phyloP scores from a whole-genome alignment of 768 basidiomycete species.

The Panus rudis region DNA sequence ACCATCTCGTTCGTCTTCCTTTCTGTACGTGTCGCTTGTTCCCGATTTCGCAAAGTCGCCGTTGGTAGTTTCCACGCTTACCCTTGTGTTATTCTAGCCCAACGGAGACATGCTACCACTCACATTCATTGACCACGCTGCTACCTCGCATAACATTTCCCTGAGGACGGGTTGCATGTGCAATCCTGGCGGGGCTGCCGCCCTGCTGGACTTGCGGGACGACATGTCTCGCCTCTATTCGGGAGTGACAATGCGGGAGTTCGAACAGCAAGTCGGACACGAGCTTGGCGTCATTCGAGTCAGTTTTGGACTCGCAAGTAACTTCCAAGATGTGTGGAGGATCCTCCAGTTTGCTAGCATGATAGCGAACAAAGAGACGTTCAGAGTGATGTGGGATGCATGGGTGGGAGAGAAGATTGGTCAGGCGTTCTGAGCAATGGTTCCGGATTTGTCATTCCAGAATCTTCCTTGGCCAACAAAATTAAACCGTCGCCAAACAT shows the following conservation, averaged over 20 bases:
- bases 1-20: slow-evolving; percentile 57
- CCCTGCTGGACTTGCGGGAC: slow-evolving; percentile 57
- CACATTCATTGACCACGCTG: slow-evolving; percentile 67
- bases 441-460: too few relatives aligned
- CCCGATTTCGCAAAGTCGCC: neutral
- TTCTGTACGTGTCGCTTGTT: slow-evolving; percentile 36
- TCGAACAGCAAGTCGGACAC: slow-evolving; percentile 52
- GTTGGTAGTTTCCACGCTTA: slow-evolving; percentile 3
- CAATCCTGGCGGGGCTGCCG: slow-evolving; percentile 76
- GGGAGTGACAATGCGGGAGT: slow-evolving; percentile 54
- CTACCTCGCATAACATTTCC: slow-evolving; percentile 58
- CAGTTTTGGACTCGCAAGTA: slow-evolving; percentile 73
- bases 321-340: slow-evolving; percentile 60
- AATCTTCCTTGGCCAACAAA: too few relatives aligned
- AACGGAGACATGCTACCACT: slow-evolving; percentile 61
- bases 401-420: slow-evolving; percentile 16
- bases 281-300: slow-evolving; percentile 73
- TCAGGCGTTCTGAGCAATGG: slow-evolving; percentile 9
- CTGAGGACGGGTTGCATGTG: slow-evolving; percentile 85
- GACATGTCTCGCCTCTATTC: slow-evolving; percentile 56
- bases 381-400: slow-evolving; percentile 19
- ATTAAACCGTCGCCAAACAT: too few relatives aligned
- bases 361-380: slow-evolving; percentile 10
- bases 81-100: slow-evolving; percentile 35
- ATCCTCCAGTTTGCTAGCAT: slow-evolving; percentile 24